Percentiles rank a stretch among this genome's conserved stretches.
These are phyloP conservation scores for Aspergillus sp. DNA, from an alignment of 2,329 filamentous ascomycete species.

Conservation along the genomic window DNA sequence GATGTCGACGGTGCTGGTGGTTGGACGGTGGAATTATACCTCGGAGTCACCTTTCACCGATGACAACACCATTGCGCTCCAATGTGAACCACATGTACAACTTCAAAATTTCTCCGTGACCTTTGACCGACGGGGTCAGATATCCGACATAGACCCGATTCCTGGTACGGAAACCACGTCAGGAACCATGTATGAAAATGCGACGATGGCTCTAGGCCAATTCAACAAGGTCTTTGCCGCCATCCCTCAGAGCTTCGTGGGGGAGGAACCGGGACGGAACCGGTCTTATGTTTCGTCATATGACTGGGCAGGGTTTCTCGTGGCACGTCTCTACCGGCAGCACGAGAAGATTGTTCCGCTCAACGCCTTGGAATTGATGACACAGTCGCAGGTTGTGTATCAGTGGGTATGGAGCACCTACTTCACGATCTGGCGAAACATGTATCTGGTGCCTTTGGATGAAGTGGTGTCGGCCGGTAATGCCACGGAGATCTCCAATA, in stretches of 20 bases:
- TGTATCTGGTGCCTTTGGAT: slow-evolving; percentile 31
- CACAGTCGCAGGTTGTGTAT: slow-evolving; percentile 33
- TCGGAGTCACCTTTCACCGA: slow-evolving; percentile 24
- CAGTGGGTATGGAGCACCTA: slow-evolving; percentile 41
- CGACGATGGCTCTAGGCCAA: slow-evolving; percentile 36
- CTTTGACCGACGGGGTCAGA: slow-evolving; percentile 35
- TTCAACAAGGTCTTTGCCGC: slow-evolving; percentile 40
- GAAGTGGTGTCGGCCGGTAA: slow-evolving; percentile 24
- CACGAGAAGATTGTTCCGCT: slow-evolving; percentile 27
- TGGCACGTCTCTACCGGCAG: slow-evolving; percentile 35
- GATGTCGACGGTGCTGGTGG: slow-evolving; percentile 34
- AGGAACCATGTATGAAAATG: slow-evolving; percentile 35
- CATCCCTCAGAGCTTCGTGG: slow-evolving; percentile 35
- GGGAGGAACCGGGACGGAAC: slow-evolving; percentile 26
- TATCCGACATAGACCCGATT: slow-evolving; percentile 20
- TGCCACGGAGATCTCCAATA: slow-evolving; percentile 31
- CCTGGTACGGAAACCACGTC: slow-evolving; percentile 22
- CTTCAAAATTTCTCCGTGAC: slow-evolving; percentile 28
- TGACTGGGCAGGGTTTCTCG: slow-evolving; percentile 39
- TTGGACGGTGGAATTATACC: slow-evolving; percentile 37
- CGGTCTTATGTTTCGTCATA: slow-evolving; percentile 33
- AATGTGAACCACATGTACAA: slow-evolving; percentile 31
- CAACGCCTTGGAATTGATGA: slow-evolving; percentile 23
- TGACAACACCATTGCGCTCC: slow-evolving; percentile 34
- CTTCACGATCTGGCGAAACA: slow-evolving; percentile 37